Evolutionary conservation across 495 filamentous ascomycete genomes (phyloP).

Genomic region (Hypoxylon cercidicola): DNA sequence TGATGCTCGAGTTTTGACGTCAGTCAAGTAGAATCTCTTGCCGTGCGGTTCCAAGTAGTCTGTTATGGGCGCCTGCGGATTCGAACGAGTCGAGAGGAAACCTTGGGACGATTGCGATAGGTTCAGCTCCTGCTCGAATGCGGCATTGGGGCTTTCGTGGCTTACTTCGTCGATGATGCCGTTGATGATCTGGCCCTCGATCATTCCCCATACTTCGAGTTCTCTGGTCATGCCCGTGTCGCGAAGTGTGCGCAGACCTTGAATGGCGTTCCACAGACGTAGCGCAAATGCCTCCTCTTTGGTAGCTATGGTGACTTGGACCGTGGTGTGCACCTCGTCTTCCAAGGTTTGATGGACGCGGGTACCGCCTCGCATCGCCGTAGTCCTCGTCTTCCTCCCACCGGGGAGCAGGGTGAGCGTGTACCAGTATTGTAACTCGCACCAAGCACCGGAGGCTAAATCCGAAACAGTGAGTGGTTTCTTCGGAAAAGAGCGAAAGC

Average conservation of each 20-base stretch:
- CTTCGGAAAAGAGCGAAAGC: constrained; percentile 80
- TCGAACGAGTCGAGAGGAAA: constrained; percentile 16
- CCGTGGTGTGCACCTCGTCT: constrained; percentile 80
- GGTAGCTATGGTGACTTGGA: constrained; percentile 74
- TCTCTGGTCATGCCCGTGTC: constrained; percentile 86
- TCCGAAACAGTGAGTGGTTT: constrained; percentile 92
- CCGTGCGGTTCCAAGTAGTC: constrained; percentile 68
- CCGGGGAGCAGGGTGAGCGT: constrained; percentile 72
- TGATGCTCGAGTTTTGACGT: constrained; percentile 84
- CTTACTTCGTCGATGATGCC: constrained; percentile 91
- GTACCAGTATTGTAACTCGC: constrained; percentile 94
- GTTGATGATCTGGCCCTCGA: constrained; percentile 85
- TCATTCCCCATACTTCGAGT: constrained; percentile 88
- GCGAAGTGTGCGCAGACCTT: constrained; percentile 80
- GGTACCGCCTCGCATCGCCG: constrained; percentile 84
- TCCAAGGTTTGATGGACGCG: constrained; percentile 84
- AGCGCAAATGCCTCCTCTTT: constrained; percentile 87
- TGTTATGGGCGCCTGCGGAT: constrained; percentile 41
- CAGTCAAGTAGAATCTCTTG: constrained; percentile 79
- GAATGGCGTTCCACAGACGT: constrained; percentile 90
- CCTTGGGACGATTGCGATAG: constrained; percentile 42
- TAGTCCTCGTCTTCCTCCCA: constrained; percentile 76
- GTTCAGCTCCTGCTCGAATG: constrained; percentile 67
- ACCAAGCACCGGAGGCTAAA: constrained; percentile 89
- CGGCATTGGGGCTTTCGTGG: constrained; percentile 76